Conservation (phyloP, 345 rosid species). For the Populus tremula region DNA sequence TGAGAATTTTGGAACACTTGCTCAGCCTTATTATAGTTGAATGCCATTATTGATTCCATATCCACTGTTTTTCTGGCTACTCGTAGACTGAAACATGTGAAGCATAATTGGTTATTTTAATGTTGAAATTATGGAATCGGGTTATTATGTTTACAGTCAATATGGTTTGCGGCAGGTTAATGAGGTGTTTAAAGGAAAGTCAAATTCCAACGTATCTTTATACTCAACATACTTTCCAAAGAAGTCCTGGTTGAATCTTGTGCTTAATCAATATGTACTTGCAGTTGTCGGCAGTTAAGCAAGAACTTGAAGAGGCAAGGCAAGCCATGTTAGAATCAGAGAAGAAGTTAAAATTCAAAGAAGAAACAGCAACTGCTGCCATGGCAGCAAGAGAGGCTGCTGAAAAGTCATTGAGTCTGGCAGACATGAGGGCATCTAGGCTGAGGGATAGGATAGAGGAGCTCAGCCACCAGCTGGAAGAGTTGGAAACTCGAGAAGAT, state of each 20-base stretch:
- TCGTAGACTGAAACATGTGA: not conserved
- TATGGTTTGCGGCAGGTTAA: not conserved
- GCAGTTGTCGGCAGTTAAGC: slow-evolving; percentile 64
- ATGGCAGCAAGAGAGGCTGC: slow-evolving; percentile 99
- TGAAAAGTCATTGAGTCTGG: slow-evolving; percentile 81
- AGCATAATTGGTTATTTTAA: not conserved
- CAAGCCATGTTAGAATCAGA: slow-evolving; percentile 68
- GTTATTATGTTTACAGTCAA: not conserved
- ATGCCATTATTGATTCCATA: not conserved
- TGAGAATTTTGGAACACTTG: not conserved
- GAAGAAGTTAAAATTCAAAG: slow-evolving; percentile 89
- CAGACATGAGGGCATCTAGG: slow-evolving; percentile 82
- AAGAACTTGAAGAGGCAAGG: slow-evolving; percentile 87
- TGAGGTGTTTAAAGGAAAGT: not conserved
- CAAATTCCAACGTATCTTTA: not conserved
- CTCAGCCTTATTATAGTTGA: not conserved
- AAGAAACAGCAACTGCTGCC: slow-evolving; percentile 93
- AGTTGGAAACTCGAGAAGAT: slow-evolving; percentile 67
- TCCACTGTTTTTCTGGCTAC: not conserved
- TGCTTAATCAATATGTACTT: slow-evolving; percentile 13
- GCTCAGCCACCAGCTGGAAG: slow-evolving; percentile 79
- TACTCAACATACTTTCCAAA: not conserved
- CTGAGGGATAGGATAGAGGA: slow-evolving; percentile 91
- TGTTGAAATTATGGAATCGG: not conserved
- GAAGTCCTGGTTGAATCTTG: not conserved